phyloP scores from a whole-genome alignment of 768 basidiomycete genomes.

The Trichaptum fuscoviolaceum region DNA sequence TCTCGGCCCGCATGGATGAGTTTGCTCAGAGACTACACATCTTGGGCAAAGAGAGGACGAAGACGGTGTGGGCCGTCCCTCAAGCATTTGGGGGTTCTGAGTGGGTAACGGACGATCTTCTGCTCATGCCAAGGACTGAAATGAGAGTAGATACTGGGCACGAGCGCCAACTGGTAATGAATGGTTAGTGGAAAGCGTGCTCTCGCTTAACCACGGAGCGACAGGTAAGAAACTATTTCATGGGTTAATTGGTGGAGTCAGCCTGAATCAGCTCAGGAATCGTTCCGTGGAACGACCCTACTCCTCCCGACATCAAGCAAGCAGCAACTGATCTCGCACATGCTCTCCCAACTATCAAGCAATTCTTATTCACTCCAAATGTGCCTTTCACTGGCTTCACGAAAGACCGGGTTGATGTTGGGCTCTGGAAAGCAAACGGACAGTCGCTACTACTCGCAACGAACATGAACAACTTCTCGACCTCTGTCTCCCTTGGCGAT shows the following conservation, averaged over 20 bases:
- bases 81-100: constrained; percentile 63
- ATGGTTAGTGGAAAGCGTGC: constrained; percentile 57
- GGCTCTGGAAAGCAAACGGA: constrained; percentile 39
- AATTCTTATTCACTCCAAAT: constrained; percentile 39
- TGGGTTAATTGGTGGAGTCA: neutral
- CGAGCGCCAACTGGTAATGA: constrained; percentile 64
- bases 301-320: constrained; percentile 44
- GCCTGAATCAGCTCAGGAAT: neutral
- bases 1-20: constrained; percentile 60
- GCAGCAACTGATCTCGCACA: constrained; percentile 45
- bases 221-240: constrained; percentile 30
- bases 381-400: constrained; percentile 38
- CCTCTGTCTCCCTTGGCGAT: constrained; percentile 27
- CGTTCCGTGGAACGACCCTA: constrained; percentile 50
- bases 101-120: constrained; percentile 18
- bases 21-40: constrained; percentile 53
- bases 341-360: constrained; percentile 38
- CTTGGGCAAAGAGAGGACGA: constrained; percentile 63
- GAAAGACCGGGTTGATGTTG: constrained; percentile 39
- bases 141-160: constrained; percentile 48
- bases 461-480: constrained; percentile 41
- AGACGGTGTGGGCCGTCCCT: constrained; percentile 75
- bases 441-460: constrained; percentile 45
- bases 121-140: neutral
- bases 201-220: constrained; percentile 69